These are phyloP conservation scores for Quercus agrifolia DNA, from an alignment of 306 rosid genomes.

Conservation along the genomic window DNA sequence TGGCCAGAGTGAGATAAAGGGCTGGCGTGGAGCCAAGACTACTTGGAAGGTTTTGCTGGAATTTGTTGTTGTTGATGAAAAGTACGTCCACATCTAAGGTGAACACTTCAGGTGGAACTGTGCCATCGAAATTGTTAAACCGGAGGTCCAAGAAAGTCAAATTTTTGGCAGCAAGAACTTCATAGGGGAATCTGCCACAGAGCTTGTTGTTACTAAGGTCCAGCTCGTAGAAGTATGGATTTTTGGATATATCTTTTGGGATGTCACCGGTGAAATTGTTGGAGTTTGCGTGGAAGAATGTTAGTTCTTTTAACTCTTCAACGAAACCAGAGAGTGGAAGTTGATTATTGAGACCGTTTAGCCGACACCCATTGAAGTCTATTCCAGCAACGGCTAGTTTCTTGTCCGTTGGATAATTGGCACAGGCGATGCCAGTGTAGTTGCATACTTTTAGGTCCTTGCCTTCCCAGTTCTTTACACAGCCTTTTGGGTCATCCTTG, in stretches of 20 bases:
- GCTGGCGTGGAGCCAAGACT: slow-evolving; percentile 63
- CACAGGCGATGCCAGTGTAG: slow-evolving; percentile 35
- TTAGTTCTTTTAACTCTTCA: slow-evolving; percentile 38
- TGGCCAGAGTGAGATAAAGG: slow-evolving; percentile 59
- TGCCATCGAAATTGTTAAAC: slow-evolving; percentile 34
- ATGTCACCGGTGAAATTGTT: slow-evolving; percentile 42
- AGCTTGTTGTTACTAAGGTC: slow-evolving; percentile 78
- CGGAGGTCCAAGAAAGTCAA: slow-evolving; percentile 73
- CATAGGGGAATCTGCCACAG: slow-evolving; percentile 27
- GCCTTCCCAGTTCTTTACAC: slow-evolving; percentile 23
- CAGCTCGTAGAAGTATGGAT: slow-evolving; percentile 49
- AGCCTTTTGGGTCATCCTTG: slow-evolving; percentile 1
- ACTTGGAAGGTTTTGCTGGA: slow-evolving; percentile 29
- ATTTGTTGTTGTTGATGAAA: slow-evolving; percentile 63
- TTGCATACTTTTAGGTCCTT: background rate
- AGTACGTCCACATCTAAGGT: slow-evolving; percentile 40
- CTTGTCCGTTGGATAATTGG: background rate
- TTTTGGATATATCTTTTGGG: slow-evolving; percentile 4
- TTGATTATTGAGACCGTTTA: background rate
- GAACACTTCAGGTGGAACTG: slow-evolving; percentile 37
- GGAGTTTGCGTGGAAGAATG: slow-evolving; percentile 72
- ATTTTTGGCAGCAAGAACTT: slow-evolving; percentile 3
- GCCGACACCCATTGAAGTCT: slow-evolving; percentile 36
- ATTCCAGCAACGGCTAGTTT: slow-evolving; percentile 32
- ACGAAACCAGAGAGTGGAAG: slow-evolving; percentile 28